These are phyloP conservation scores for Escallonia rubra DNA, from an alignment of 129 eudicot genomes.

Conservation along the genomic window DNA sequence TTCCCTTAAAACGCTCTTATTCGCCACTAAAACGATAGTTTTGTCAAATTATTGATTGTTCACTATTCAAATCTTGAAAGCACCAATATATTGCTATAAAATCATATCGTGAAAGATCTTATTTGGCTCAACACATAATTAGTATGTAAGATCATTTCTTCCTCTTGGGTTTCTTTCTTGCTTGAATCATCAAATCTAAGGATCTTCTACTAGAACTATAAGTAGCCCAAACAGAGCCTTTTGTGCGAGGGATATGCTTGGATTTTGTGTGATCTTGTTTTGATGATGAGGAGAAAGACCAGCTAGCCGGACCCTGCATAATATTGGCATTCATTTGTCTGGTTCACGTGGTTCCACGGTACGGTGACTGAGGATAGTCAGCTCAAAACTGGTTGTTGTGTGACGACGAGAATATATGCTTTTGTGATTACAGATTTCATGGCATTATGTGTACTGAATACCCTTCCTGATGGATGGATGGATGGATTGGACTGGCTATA, in stretches of 20 bases:
- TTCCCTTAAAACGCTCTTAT: too few relatives aligned
- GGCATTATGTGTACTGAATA: too few relatives aligned
- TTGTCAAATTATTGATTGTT: too few relatives aligned
- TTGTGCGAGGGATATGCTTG: constrained; percentile 3
- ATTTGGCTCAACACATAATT: too few relatives aligned
- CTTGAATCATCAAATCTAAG: constrained; percentile 5
- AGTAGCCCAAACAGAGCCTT: background rate
- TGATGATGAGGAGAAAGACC: constrained; percentile 1
- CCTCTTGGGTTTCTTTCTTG: too few relatives aligned
- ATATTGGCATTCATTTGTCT: constrained; percentile 3
- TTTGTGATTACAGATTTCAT: too few relatives aligned
- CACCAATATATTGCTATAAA: too few relatives aligned
- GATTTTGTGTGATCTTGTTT: background rate
- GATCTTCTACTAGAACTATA: constrained; percentile 17
- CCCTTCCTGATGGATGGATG: constrained; percentile 1
- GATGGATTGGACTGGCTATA: constrained; percentile 15
- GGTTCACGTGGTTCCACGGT: constrained; percentile 34
- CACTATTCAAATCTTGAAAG: too few relatives aligned
- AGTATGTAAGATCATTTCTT: too few relatives aligned
- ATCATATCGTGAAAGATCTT: too few relatives aligned
- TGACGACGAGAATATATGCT: background rate
- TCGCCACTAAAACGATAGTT: too few relatives aligned
- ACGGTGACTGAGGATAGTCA: constrained; percentile 12
- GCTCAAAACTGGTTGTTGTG: background rate
- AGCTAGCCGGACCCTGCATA: background rate